Evolutionary conservation across 2,329 filamentous ascomycete genomes (phyloP).

Genomic region (Lecanicillium sp.): DNA sequence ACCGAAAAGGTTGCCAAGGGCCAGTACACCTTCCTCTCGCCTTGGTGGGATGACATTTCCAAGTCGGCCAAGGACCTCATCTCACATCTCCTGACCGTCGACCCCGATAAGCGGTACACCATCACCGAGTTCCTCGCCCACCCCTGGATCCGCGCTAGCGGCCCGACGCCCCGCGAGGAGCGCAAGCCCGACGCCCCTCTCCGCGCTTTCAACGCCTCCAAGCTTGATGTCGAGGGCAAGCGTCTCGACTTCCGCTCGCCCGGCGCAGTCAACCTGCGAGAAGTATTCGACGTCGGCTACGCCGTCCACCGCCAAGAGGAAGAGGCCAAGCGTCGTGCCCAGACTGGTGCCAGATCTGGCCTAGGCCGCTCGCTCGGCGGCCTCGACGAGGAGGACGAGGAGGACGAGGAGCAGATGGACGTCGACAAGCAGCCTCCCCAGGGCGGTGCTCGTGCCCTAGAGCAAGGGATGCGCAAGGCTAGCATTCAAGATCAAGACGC

Average conservation of each 20-base stretch:
- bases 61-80: slow-evolving; percentile 92
- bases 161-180: slow-evolving; percentile 52
- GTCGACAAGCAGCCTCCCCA: slow-evolving; percentile 55
- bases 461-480: slow-evolving; percentile 81
- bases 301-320: slow-evolving; percentile 96
- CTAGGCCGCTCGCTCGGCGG: slow-evolving; percentile 51
- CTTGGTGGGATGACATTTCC: slow-evolving; percentile 99
- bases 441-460: slow-evolving; percentile 59
- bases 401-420: slow-evolving; percentile 56
- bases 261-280: slow-evolving; percentile 87
- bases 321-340: slow-evolving; percentile 85
- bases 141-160: slow-evolving; percentile 77
- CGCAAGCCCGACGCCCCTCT: slow-evolving; percentile 40
- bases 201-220: slow-evolving; percentile 51
- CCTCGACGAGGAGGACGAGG: slow-evolving; percentile 63
- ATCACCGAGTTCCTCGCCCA: slow-evolving; percentile 92
- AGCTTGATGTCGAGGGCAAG: slow-evolving; percentile 53
- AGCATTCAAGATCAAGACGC: slow-evolving; percentile 54
- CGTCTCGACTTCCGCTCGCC: slow-evolving; percentile 92
- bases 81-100: slow-evolving; percentile 85
- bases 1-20: slow-evolving; percentile 97
- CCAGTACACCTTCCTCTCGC: slow-evolving; percentile 95
- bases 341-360: slow-evolving; percentile 66
- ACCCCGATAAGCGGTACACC: slow-evolving; percentile 90
- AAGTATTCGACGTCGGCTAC: slow-evolving; percentile 98